Evolutionary conservation across 1,284 basidiomycete genomes (phyloP).

Genomic region (Golubevia pallescens): DNA sequence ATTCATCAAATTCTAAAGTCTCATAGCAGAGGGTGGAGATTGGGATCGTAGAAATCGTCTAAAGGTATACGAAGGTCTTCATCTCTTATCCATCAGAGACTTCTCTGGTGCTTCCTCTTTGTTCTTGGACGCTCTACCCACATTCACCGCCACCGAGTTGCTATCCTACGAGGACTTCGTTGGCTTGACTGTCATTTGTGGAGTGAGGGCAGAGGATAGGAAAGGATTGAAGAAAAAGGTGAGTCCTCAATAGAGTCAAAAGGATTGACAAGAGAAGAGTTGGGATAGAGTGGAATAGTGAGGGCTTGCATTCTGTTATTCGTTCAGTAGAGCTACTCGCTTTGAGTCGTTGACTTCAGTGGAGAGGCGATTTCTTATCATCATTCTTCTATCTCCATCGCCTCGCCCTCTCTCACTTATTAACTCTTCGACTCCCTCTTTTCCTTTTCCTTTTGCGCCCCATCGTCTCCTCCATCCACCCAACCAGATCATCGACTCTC

Average conservation of each 20-base stretch:
- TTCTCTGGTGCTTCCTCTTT: slow-evolving; percentile 52
- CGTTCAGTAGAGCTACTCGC: too few relatives aligned
- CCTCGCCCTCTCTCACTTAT: background rate
- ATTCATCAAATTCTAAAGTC: slow-evolving; percentile 6
- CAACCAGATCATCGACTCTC: slow-evolving; percentile 52
- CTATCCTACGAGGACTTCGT: slow-evolving; percentile 60
- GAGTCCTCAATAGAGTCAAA: background rate
- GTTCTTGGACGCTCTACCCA: slow-evolving; percentile 60
- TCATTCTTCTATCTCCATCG: background rate
- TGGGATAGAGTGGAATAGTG: too few relatives aligned
- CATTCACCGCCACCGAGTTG: slow-evolving; percentile 62
- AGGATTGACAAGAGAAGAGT: too few relatives aligned
- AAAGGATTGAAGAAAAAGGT: slow-evolving; percentile 58
- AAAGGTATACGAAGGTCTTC: slow-evolving; percentile 62
- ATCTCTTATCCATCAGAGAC: slow-evolving; percentile 58
- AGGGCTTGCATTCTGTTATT: too few relatives aligned
- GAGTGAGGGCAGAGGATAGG: slow-evolving; percentile 48
- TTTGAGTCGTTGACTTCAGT: too few relatives aligned
- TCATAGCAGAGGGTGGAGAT: slow-evolving; percentile 61
- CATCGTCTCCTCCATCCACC: background rate
- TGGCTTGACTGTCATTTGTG: slow-evolving; percentile 53
- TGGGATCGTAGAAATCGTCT: slow-evolving; percentile 63
- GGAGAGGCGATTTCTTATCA: too few relatives aligned
- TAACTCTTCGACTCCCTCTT: background rate
- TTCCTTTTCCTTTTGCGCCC: background rate